A percentile compares a stretch with the other conserved stretches of the same genome.
phyloP scores from a whole-genome alignment of 2,329 filamentous ascomycete species.

The Thermothelomyces thermophilus region DNA sequence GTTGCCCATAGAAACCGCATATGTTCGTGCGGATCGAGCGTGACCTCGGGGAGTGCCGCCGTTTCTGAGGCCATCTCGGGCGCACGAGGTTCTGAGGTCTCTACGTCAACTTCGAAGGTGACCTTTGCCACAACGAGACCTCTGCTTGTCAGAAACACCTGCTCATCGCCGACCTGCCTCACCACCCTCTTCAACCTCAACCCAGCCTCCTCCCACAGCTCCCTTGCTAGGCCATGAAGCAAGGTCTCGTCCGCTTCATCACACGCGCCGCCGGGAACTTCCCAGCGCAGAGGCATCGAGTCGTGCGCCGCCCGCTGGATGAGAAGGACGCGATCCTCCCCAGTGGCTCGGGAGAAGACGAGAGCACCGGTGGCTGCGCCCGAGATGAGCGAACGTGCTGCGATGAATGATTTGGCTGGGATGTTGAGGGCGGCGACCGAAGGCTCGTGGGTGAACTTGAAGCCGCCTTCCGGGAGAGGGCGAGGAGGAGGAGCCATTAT shows the following conservation, averaged over 20 bases:
- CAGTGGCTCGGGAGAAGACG: conserved; percentile 24
- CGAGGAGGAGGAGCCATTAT: conserved; percentile 3
- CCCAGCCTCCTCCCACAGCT: conserved; percentile 39
- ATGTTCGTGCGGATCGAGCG: conserved; percentile 32
- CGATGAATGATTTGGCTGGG: conserved; percentile 21
- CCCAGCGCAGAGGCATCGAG: conserved; percentile 36
- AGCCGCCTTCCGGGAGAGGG: conserved; percentile 13
- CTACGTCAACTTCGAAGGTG: conserved; percentile 24
- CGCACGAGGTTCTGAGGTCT: background rate
- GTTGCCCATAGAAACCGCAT: conserved; percentile 30
- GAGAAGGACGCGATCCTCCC: conserved; percentile 30
- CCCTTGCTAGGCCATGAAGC: conserved; percentile 33
- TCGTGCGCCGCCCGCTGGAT: conserved; percentile 35
- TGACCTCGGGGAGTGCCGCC: conserved; percentile 19
- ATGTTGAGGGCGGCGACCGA: conserved; percentile 21
- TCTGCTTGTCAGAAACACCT: conserved; percentile 25
- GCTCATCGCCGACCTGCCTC: conserved; percentile 16
- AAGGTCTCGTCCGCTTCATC: conserved; percentile 33
- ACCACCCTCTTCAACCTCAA: conserved; percentile 28
- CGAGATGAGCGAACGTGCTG: conserved; percentile 16
- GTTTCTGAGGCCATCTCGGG: too few species aligned
- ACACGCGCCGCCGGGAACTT: conserved; percentile 36
- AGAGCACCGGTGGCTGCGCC: conserved; percentile 26
- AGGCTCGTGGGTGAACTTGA: conserved; percentile 23
- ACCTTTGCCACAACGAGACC: conserved; percentile 24